Evolutionary conservation across 2,329 filamentous ascomycete species (phyloP).

Genomic region (Seiridium cupressi): DNA sequence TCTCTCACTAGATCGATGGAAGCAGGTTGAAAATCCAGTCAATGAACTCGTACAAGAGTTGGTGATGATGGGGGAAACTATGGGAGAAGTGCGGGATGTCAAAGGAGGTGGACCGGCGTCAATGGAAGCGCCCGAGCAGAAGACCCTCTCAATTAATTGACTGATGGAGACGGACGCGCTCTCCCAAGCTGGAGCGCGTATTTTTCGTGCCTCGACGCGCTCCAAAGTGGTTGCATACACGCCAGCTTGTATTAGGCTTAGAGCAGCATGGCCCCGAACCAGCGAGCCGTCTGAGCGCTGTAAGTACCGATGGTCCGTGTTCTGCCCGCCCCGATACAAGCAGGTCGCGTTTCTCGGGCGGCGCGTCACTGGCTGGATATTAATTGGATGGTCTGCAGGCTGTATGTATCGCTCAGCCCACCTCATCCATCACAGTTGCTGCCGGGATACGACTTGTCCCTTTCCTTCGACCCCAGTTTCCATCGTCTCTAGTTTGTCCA

Average conservation of each 20-base stretch:
- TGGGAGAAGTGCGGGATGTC: not conserved
- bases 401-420: too few relatives aligned
- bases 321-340: too few relatives aligned
- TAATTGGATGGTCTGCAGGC: too few relatives aligned
- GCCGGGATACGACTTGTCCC: too few relatives aligned
- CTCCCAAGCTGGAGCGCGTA: not conserved
- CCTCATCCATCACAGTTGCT: too few relatives aligned
- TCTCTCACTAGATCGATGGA: not conserved
- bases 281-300: too few relatives aligned
- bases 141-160: constrained; percentile 1
- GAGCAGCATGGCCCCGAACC: not conserved
- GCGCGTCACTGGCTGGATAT: too few relatives aligned
- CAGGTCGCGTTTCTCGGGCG: too few relatives aligned
- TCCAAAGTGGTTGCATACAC: constrained; percentile 3
- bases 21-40: not conserved
- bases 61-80: not conserved
- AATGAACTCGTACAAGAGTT: too few relatives aligned
- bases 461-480: too few relatives aligned
- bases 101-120: not conserved
- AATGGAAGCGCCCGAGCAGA: not conserved
- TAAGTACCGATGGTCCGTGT: too few relatives aligned
- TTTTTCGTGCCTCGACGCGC: not conserved
- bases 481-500: too few relatives aligned
- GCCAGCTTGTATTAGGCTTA: not conserved
- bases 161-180: not conserved